phyloP scores from a whole-genome alignment of 257 asterid genomes.

The Apocynum venetum region DNA sequence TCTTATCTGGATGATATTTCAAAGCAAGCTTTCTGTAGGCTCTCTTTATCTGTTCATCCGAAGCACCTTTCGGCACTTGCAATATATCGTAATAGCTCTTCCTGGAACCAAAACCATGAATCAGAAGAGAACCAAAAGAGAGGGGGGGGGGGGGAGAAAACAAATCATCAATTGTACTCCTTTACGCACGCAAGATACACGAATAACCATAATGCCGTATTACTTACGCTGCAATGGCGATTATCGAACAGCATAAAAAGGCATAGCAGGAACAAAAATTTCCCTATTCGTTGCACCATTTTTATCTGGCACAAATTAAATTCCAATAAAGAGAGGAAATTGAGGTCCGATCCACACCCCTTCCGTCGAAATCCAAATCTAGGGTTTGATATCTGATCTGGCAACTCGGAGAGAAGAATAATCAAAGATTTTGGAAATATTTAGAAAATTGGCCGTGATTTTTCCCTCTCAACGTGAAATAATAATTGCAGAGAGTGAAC shows the following conservation, averaged over 20 bases:
- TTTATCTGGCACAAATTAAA: constrained; percentile 37
- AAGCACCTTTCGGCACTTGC: constrained; percentile 71
- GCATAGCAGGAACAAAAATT: constrained; percentile 44
- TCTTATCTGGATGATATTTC: constrained; percentile 92
- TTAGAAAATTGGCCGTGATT: constrained; percentile 1
- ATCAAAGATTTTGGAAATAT: too few relatives aligned
- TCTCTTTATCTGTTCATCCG: constrained; percentile 90
- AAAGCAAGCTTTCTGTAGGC: constrained; percentile 89
- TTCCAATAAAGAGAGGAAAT: background rate
- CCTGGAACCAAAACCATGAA: constrained; percentile 29
- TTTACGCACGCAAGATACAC: background rate
- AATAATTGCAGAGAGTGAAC: constrained; percentile 2
- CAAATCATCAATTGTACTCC: background rate
- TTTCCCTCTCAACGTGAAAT: constrained; percentile 19
- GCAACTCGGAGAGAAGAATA: background rate
- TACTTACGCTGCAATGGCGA: constrained; percentile 84
- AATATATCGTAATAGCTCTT: constrained; percentile 84
- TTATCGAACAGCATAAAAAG: constrained; percentile 39
- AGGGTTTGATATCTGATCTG: constrained; percentile 37
- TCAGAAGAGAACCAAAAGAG: background rate
- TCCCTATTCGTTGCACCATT: constrained; percentile 77
- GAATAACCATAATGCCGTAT: background rate
- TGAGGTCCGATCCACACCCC: constrained; percentile 1
- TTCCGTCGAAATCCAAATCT: constrained; percentile 17
- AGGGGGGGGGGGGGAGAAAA: too few relatives aligned